Conservation (phyloP, 192 early-diverging fungal species). For the Pilobolus umbonatus region DNA sequence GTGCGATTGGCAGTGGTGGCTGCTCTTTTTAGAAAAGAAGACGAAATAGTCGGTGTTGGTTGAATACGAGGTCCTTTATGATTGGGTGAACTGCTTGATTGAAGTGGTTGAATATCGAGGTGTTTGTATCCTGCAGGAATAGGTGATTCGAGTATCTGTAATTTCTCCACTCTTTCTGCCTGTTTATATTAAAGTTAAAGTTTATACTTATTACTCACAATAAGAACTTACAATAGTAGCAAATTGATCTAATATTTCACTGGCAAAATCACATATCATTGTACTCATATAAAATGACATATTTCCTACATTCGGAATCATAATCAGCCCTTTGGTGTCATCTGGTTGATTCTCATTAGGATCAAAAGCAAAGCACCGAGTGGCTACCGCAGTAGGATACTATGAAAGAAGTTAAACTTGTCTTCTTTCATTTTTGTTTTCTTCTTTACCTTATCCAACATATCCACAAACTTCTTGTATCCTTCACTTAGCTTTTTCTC, state of each 20-base stretch:
- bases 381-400: constrained; percentile 69
- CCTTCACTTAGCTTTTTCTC: constrained; percentile 55
- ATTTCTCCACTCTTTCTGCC: constrained; percentile 11
- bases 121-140: not conserved
- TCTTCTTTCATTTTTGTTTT: not conserved
- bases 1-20: constrained; percentile 1
- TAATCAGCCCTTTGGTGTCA: constrained; percentile 72
- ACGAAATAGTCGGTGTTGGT: constrained; percentile 10
- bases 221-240: constrained; percentile 51
- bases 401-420: constrained; percentile 11
- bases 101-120: constrained; percentile 2
- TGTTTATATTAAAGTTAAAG: not conserved
- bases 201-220: too few species aligned
- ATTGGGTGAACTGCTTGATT: constrained; percentile 6
- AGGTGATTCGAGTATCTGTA: constrained; percentile 18
- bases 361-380: constrained; percentile 80
- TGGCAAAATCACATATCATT: constrained; percentile 73
- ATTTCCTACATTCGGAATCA: constrained; percentile 80
- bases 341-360: constrained; percentile 68
- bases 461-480: constrained; percentile 53
- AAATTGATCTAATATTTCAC: constrained; percentile 64
- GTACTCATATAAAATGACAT: constrained; percentile 71
- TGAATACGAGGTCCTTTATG: not conserved
- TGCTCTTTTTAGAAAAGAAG: constrained; percentile 24
- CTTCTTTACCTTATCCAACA: constrained; percentile 50